Evolutionary conservation across 2,329 filamentous ascomycete genomes (phyloP).

Genomic region (Cucurbitaria berberidis): DNA sequence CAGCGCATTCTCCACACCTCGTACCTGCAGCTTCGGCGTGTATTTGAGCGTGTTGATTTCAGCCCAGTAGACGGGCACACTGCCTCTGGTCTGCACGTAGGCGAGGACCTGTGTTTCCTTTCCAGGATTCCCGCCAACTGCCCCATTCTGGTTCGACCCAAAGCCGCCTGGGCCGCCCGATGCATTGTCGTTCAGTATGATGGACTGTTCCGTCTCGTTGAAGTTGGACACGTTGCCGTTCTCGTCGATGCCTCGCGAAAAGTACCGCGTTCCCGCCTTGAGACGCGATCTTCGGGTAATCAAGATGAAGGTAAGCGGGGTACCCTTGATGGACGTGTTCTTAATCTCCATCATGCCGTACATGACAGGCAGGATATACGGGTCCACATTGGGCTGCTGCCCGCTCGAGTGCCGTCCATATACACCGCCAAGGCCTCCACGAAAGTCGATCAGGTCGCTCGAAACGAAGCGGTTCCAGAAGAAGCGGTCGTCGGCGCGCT

Average conservation of each 20-base stretch:
- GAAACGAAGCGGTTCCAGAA: slow-evolving; percentile 98
- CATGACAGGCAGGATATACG: slow-evolving; percentile 93
- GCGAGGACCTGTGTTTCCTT: slow-evolving; percentile 88
- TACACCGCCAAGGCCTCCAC: slow-evolving; percentile 61
- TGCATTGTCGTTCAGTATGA: slow-evolving; percentile 83
- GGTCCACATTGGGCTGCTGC: slow-evolving; percentile 78
- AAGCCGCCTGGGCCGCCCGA: slow-evolving; percentile 78
- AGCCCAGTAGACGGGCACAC: slow-evolving; percentile 94
- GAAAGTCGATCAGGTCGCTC: slow-evolving; percentile 89
- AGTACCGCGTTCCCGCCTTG: slow-evolving; percentile 89
- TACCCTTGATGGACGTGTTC: slow-evolving; percentile 83
- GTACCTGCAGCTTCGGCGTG: slow-evolving; percentile 86
- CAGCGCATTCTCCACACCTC: slow-evolving; percentile 79
- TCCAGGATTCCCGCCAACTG: slow-evolving; percentile 58
- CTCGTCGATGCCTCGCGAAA: slow-evolving; percentile 92
- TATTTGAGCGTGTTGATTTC: slow-evolving; percentile 95
- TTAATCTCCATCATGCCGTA: slow-evolving; percentile 95
- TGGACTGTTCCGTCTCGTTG: slow-evolving; percentile 95
- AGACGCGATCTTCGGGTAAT: slow-evolving; percentile 89
- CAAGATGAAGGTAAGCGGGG: slow-evolving; percentile 80
- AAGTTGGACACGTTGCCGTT: slow-evolving; percentile 97
- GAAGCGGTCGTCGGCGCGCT: slow-evolving; percentile 92
- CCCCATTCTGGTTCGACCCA: slow-evolving; percentile 77
- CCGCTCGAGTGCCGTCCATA: slow-evolving; percentile 66
- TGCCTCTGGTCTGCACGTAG: slow-evolving; percentile 95